phyloP scores from a whole-genome alignment of 768 basidiomycete species.

The Tubosaeta brunneosetosa region DNA sequence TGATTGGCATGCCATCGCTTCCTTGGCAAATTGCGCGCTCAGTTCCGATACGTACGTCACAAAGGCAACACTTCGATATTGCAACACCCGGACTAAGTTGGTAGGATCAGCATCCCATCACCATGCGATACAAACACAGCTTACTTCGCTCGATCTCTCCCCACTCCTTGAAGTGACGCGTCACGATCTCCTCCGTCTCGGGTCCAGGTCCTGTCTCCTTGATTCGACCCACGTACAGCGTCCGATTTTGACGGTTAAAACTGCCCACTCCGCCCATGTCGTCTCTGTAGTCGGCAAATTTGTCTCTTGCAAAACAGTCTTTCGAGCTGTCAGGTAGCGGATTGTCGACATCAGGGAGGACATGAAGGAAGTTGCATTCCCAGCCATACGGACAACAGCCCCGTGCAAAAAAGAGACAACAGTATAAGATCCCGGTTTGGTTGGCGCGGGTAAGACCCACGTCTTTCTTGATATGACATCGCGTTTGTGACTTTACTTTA shows the following conservation, averaged over 20 bases:
- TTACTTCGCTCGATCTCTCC: conserved; percentile 90
- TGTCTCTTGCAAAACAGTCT: conserved; percentile 96
- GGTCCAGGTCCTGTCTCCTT: conserved; percentile 83
- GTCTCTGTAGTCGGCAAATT: conserved; percentile 95
- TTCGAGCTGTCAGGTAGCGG: conserved; percentile 86
- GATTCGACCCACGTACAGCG: conserved; percentile 91
- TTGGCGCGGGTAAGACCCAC: conserved; percentile 93
- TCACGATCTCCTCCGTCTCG: conserved; percentile 90
- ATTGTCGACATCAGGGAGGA: conserved; percentile 66
- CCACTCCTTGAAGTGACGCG: conserved; percentile 93
- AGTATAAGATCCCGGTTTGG: conserved; percentile 87
- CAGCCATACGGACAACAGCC: conserved; percentile 98
- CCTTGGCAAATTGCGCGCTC: conserved; percentile 93
- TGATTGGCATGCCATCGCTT: conserved; percentile 98
- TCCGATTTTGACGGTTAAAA: conserved; percentile 91
- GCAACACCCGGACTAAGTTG: conserved; percentile 73
- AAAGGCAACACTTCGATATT: conserved; percentile 94
- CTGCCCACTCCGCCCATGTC: conserved; percentile 99
- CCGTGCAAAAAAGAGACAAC: conserved; percentile 91
- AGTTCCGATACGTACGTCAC: conserved; percentile 89
- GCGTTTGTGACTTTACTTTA: conserved; percentile 91
- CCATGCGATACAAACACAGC: conserved; percentile 13
- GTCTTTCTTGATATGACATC: conserved; percentile 85
- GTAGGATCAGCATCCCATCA: conserved; percentile 6
- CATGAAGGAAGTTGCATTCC: conserved; percentile 96